Conservation (phyloP, 805 yeast species). For the Metschnikowia similis region DNA sequence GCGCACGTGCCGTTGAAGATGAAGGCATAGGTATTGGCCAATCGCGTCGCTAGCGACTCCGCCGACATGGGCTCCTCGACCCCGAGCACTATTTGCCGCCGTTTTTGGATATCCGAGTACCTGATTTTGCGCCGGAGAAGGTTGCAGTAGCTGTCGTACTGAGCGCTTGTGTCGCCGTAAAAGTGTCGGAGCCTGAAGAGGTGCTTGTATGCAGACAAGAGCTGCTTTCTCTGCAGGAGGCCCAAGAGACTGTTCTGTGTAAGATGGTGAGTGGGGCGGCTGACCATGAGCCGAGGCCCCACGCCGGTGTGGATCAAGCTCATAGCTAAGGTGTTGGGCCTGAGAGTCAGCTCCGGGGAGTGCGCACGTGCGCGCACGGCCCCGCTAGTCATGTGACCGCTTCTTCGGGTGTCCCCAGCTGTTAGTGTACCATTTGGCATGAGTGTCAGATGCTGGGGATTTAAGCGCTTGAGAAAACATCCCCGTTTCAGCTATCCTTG, state of each 20-base stretch:
- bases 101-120: slow-evolving; percentile 6
- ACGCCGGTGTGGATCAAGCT: slow-evolving; percentile 3
- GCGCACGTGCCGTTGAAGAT: slow-evolving; percentile 16
- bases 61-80: slow-evolving; percentile 4
- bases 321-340: background rate
- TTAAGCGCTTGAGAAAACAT: too few relatives aligned
- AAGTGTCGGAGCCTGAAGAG: slow-evolving; percentile 30
- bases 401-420: too few relatives aligned
- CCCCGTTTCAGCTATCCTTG: too few relatives aligned
- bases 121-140: slow-evolving; percentile 24
- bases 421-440: too few relatives aligned
- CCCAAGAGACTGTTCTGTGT: slow-evolving; percentile 6
- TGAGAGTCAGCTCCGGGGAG: too few relatives aligned
- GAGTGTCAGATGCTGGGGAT: too few relatives aligned
- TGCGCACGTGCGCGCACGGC: too few relatives aligned
- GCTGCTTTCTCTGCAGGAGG: slow-evolving; percentile 7
- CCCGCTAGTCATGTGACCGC: too few relatives aligned
- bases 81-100: slow-evolving; percentile 10
- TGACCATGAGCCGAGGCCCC: slow-evolving; percentile 10
- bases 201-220: slow-evolving; percentile 23
- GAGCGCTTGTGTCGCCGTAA: slow-evolving; percentile 14
- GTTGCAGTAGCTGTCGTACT: slow-evolving; percentile 15
- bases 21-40: slow-evolving; percentile 17
- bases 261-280: slow-evolving; percentile 8
- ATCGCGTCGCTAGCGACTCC: slow-evolving; percentile 4